phyloP scores from a whole-genome alignment of 176 grass and related monocot species.

The Carex cristatella region DNA sequence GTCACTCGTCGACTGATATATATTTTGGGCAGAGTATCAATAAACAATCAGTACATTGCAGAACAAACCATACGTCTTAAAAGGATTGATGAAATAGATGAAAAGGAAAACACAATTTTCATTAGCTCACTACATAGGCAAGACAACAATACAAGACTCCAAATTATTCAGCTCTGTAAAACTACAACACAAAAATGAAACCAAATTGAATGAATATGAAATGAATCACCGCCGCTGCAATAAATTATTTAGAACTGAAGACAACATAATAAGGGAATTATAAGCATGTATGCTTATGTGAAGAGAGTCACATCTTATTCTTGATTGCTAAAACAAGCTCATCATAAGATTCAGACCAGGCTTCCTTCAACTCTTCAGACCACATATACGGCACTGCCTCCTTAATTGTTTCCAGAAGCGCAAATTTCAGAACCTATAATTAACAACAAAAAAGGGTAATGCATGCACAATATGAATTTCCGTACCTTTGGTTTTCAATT shows the following conservation, averaged over 20 bases:
- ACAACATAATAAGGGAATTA: background rate
- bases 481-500: no score
- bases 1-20: no score
- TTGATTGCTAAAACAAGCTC: conserved; percentile 22
- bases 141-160: background rate
- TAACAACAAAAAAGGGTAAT: no score
- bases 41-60: no score
- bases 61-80: no score
- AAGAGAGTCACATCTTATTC: background rate
- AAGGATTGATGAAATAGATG: no score
- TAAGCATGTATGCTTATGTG: background rate
- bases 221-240: background rate
- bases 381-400: conserved; percentile 20
- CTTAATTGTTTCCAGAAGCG: conserved; percentile 22
- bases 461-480: no score
- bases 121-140: background rate
- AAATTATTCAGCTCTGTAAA: background rate
- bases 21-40: no score
- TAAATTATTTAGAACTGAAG: background rate
- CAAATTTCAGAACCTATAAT: conserved; percentile 19
- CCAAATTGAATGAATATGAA: background rate
- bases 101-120: no score
- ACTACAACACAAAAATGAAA: background rate
- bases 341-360: conserved; percentile 25
- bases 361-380: conserved; percentile 20